A percentile compares a stretch with the other conserved stretches of the same genome.
Evolutionary conservation across 2,329 filamentous ascomycete genomes (phyloP).

Genomic region (Esteya vermicola): DNA sequence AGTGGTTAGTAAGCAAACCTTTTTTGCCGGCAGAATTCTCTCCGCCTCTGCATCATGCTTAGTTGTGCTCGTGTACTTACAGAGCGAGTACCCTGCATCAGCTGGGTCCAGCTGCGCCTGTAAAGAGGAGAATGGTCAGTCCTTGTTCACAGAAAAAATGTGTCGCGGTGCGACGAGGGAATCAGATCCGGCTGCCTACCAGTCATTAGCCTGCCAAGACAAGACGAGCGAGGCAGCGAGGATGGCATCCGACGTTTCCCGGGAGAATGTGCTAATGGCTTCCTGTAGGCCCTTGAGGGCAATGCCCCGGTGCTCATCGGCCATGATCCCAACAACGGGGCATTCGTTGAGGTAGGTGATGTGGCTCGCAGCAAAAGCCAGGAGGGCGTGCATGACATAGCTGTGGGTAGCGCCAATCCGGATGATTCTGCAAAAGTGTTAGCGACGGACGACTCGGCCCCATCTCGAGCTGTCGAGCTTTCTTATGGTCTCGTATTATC

Average conservation of each 20-base stretch:
- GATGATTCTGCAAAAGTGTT: conserved; percentile 70
- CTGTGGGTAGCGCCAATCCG: conserved; percentile 66
- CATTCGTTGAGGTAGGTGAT: conserved; percentile 82
- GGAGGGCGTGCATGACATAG: conserved; percentile 87
- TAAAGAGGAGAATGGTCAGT: conserved; percentile 15
- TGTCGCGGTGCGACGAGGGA: not conserved
- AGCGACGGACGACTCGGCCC: no score
- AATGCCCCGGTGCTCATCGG: conserved; percentile 74
- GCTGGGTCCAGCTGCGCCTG: conserved; percentile 83
- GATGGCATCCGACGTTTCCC: conserved; percentile 77
- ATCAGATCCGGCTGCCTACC: conserved; percentile 37
- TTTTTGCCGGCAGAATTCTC: not conserved
- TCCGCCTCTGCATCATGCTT: not conserved
- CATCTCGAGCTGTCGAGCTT: no score
- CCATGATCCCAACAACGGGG: conserved; percentile 71
- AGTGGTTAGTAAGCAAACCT: not conserved
- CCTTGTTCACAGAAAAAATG: not conserved
- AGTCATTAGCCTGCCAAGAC: conserved; percentile 93
- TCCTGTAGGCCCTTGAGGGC: conserved; percentile 81
- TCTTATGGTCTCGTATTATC: not conserved
- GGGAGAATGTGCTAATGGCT: conserved; percentile 72
- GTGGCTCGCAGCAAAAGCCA: conserved; percentile 90
- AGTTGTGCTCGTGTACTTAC: conserved; percentile 35
- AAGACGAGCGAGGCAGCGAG: conserved; percentile 82
- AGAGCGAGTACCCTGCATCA: conserved; percentile 83